Evolutionary conservation across 2,329 filamentous ascomycete genomes (phyloP).

Genomic region (Achaetomium macrosporum): DNA sequence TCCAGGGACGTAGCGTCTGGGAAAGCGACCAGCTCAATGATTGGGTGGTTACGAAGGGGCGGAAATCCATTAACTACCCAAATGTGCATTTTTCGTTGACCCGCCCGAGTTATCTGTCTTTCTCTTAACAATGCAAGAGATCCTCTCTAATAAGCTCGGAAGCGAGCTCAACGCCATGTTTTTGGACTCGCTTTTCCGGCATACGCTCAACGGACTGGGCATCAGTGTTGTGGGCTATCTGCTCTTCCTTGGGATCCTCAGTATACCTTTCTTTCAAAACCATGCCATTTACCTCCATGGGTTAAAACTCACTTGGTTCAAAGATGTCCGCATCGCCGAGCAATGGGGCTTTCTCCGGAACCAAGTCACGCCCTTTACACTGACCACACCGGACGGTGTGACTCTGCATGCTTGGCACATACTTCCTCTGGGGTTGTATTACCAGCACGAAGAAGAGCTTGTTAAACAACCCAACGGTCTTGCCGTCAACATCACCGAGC

Average conservation of each 20-base stretch:
- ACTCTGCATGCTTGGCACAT: constrained; percentile 71
- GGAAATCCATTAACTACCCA: too few species aligned
- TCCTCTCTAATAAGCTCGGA: too few species aligned
- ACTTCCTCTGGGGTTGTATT: constrained; percentile 62
- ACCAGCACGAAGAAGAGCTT: constrained; percentile 48
- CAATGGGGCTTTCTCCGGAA: constrained; percentile 65
- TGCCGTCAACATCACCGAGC: constrained; percentile 30
- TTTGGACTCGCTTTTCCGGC: neutral
- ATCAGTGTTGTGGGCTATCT: neutral
- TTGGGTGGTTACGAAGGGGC: too few species aligned
- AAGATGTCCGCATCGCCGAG: constrained; percentile 60
- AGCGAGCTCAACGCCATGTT: neutral
- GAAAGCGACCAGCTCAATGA: too few species aligned
- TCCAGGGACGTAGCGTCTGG: too few species aligned
- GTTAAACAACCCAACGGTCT: constrained; percentile 35
- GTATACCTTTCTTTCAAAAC: constrained; percentile 42
- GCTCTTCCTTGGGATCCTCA: constrained; percentile 25
- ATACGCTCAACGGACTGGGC: neutral
- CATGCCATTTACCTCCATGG: constrained; percentile 53
- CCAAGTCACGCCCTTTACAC: constrained; percentile 66
- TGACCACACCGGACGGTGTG: constrained; percentile 60
- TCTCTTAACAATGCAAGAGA: too few species aligned
- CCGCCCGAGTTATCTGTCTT: too few species aligned
- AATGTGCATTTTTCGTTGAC: too few species aligned
- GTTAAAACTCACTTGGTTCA: constrained; percentile 49